Percentiles rank a stretch among this genome's conserved stretches.
phyloP scores from a whole-genome alignment of 2,329 filamentous ascomycete species.

The Alternaria incomplexa region DNA sequence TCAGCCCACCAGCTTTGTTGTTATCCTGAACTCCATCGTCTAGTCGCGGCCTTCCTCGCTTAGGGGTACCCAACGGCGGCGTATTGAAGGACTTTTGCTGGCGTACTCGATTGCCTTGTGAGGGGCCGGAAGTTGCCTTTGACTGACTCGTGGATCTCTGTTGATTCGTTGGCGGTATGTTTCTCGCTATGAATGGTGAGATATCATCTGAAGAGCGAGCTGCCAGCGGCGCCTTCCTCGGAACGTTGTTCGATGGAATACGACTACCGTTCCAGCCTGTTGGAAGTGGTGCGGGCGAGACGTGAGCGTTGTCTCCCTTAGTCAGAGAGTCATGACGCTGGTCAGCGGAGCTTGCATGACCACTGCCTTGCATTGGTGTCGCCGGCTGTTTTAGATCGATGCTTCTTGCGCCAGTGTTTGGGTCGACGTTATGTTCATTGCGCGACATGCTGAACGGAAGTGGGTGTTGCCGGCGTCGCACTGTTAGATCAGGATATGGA shows the following conservation, averaged over 20 bases:
- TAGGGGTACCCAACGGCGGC: background rate
- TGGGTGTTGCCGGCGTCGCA: background rate
- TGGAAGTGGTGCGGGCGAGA: background rate
- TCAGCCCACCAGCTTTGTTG: background rate
- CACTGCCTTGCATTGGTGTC: background rate
- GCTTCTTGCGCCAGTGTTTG: background rate
- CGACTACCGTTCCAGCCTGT: background rate
- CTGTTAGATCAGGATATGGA: background rate
- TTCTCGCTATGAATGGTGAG: background rate
- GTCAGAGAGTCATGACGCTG: background rate
- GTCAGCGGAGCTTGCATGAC: background rate
- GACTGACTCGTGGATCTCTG: background rate
- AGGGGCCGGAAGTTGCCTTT: background rate
- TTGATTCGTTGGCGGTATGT: background rate
- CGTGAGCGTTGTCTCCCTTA: background rate
- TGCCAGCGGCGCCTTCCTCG: constrained; percentile 7
- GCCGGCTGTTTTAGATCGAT: background rate
- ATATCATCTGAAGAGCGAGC: background rate
- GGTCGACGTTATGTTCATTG: background rate
- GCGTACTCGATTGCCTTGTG: background rate
- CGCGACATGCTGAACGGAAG: background rate
- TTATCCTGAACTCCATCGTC: background rate
- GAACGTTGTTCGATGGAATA: background rate
- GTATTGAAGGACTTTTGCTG: background rate
- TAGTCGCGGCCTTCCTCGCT: background rate